Evolutionary conservation across 1,139 yeast species (phyloP), one percentile per base, ranked within the genome.

Genomic region (Saccharomycopsis hybrid): DNA sequence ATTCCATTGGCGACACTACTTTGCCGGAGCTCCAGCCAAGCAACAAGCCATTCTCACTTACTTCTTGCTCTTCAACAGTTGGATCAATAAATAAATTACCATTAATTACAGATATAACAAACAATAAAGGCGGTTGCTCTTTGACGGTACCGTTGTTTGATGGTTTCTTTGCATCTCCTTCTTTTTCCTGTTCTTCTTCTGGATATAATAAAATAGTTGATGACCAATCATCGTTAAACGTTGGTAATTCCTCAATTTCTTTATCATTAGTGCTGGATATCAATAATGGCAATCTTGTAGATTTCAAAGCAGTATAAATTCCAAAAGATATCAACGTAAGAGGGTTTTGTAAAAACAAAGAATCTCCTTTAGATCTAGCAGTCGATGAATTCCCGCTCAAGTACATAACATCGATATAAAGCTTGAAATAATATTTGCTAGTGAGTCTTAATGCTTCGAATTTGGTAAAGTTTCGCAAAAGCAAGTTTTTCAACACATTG

Each of bases 201-300:
- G 66, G 61, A 43, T 76, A 70, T 37, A 85, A 65, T 44, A 63
- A 73, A 51, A 59, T 71, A 35, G 83, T 78, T 56, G 70, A 72
- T 60, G 73, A 84, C 92, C 85, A 90, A 62, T 81, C 95, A 60
- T 89, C 97, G 43, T 90, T 82, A 61, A 90, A 90, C 0, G 89
- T 86, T 1, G 97, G 97, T 56, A 86, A 82, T 64, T 89, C 96
- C 56, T 74, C 74, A 24, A 85, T 67, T 49, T 76, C 78, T 43
- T 68, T 71, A 57, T 75, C 80, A 54, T 78, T 71, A 3, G 53
- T 63, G 65, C 77, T 80, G 24, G 95, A 85, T 2, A 78, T 68
- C 51, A 88, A 69, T 47, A 81, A 71, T 3, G 98, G 97, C 50
- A 90, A 71, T 55, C 73, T 73, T 1, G 97, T 83, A 25, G 92